phyloP scores from a whole-genome alignment of 768 basidiomycete species.

The Rhizopogon roseolus region DNA sequence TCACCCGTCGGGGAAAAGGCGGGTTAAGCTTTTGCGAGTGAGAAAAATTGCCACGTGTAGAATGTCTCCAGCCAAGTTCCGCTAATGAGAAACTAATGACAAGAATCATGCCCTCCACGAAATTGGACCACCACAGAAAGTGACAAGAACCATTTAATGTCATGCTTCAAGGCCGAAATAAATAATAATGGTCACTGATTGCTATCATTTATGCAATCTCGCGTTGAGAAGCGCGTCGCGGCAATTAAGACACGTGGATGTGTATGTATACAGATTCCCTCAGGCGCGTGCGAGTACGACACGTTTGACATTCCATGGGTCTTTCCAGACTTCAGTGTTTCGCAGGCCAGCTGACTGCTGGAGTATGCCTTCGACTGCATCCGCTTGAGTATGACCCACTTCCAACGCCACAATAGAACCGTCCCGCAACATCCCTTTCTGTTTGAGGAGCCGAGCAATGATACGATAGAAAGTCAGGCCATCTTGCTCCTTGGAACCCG shows the following conservation, averaged over 20 bases:
- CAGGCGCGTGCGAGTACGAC: conserved; percentile 56
- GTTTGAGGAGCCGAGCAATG: conserved; percentile 59
- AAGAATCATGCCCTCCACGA: neutral
- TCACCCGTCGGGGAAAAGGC: too few relatives aligned
- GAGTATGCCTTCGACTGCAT: conserved; percentile 56
- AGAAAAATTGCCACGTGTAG: neutral
- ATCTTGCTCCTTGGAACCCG: conserved; percentile 27
- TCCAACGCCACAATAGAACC: conserved; percentile 69
- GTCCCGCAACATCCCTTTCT: conserved; percentile 44
- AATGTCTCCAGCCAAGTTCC: neutral
- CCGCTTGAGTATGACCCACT: conserved; percentile 71
- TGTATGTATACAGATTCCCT: conserved; percentile 6
- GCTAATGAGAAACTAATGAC: neutral
- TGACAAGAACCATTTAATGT: neutral
- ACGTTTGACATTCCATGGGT: conserved; percentile 75
- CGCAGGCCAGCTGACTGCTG: conserved; percentile 38
- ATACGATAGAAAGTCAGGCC: conserved; percentile 70
- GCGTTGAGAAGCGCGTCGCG: neutral
- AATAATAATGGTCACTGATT: neutral
- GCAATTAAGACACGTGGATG: neutral
- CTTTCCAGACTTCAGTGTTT: conserved; percentile 65
- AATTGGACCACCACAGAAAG: neutral
- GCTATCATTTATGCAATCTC: neutral
- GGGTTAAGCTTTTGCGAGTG: neutral
- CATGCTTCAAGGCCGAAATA: neutral